A percentile compares a stretch with the other conserved stretches of the same genome.
phyloP scores from a whole-genome alignment of 225 moss, liverwort and hornwort species.

The Antitrichia curtipendula region DNA sequence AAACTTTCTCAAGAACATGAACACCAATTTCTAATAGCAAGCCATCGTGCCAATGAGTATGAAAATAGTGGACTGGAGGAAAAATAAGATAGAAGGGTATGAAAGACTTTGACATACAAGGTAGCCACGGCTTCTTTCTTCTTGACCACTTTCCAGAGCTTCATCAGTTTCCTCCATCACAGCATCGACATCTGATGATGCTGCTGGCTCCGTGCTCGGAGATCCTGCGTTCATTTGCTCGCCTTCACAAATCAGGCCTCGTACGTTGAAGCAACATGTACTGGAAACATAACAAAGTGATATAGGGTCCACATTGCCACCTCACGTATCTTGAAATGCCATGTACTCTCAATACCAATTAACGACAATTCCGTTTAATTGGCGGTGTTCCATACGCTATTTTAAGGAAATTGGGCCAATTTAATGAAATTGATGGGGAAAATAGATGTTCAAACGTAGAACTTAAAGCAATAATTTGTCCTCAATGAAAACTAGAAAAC shows the following conservation, averaged over 20 bases:
- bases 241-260: background rate
- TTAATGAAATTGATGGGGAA: background rate
- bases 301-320: background rate
- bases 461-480: background rate
- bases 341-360: background rate
- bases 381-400: background rate
- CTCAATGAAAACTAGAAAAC: background rate
- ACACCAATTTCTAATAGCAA: background rate
- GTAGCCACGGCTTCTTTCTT: conserved; percentile 37
- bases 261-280: background rate
- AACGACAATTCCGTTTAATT: background rate
- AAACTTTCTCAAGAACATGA: background rate
- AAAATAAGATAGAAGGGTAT: background rate
- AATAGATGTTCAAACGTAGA: background rate
- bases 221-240: conserved; percentile 16
- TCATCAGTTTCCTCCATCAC: conserved; percentile 49
- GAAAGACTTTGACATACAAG: conserved; percentile 22
- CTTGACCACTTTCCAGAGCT: conserved; percentile 37
- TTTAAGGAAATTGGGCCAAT: too few species aligned
- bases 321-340: background rate
- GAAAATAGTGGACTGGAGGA: background rate
- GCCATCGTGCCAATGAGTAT: background rate
- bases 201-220: conserved; percentile 46
- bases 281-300: background rate
- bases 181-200: conserved; percentile 46